phyloP scores from a whole-genome alignment of 1,139 yeast species.

The Meyerozyma athensensis region DNA sequence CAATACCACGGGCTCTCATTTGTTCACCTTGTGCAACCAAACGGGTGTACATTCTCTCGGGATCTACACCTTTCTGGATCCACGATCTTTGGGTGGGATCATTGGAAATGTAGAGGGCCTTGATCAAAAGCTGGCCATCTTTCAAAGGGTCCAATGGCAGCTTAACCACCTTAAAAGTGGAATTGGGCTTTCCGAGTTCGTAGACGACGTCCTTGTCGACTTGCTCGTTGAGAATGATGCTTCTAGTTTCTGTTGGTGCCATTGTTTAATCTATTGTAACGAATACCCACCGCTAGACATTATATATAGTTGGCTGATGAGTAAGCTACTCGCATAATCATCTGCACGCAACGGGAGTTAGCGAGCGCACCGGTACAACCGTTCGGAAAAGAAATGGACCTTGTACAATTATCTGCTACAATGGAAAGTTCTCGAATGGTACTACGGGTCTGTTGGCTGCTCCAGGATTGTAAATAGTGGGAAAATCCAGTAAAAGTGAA shows the following conservation, averaged over 20 bases:
- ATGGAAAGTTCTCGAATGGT: no score
- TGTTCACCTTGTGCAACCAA: constrained; percentile 45
- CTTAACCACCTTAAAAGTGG: constrained; percentile 31
- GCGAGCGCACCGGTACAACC: no score
- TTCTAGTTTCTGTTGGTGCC: constrained; percentile 1
- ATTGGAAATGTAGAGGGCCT: constrained; percentile 49
- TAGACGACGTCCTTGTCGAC: constrained; percentile 18
- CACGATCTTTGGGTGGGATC: constrained; percentile 67
- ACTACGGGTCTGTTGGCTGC: no score
- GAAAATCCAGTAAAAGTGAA: no score
- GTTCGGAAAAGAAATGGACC: no score
- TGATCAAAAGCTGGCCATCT: constrained; percentile 44
- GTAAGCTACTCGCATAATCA: no score
- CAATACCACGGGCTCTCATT: constrained; percentile 49
- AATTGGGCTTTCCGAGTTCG: constrained; percentile 20
- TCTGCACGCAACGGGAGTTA: no score
- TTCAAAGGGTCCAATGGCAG: constrained; percentile 23
- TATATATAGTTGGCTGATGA: neutral
- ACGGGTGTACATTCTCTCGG: constrained; percentile 41
- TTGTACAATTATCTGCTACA: no score
- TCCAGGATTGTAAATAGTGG: no score
- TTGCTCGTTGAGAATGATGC: constrained; percentile 15
- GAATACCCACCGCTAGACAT: no score
- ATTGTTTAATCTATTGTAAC: neutral
- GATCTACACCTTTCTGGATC: constrained; percentile 42